Base-by-base conservation (phyloP, 2,329 filamentous ascomycete genomes). In the Fusarium incarnatum region DNA sequence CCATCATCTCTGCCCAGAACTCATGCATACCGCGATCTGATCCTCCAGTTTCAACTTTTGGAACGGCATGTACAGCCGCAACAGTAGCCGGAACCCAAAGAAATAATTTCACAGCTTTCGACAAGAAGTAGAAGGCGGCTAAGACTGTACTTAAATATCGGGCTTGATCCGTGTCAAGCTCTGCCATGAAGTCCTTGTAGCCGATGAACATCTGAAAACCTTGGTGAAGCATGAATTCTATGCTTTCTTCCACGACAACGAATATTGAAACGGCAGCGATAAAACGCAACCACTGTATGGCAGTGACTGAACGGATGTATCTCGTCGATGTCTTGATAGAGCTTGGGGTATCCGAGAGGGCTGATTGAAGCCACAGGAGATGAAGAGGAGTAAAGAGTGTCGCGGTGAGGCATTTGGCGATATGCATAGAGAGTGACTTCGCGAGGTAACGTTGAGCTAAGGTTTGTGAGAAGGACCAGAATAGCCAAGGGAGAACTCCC, bases 341-440 rank as follows among this genome's bases (percentile, higher is more conserved):
- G 2, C 4, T 6, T 0, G 30, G 1, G 1, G 2, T 2, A 0
- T 41, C 18, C n/a, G 23, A 54, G 12, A 53, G n/a, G 5, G 32
- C 15, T 10, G 60, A 34, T 11, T 28, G 56, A 2, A 62, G 20
- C 60, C 60, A 62, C 3, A 62, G 3, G 2, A 62, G 27, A 2
- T 28, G 34, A 0, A 62, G 7, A 6, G 60, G 60, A 2, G 40
- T 12, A 16, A 18, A n/a, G 2, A 28, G 3, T 0, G 25, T n/a
- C 1, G 23, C 20, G 8, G 18, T 22, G 7, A 20, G 2, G 15
- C 9, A 54, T n/a, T 27, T 34, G 9, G 4, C 2, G 1, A 37
- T 18, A 22, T 18, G 46, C 1, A 13, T 0, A 1, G 45, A 18
- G 0, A 54, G 3, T 11, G 2, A 2, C 1, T 6, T 45, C 10